Evolutionary conservation across 1,139 yeast genomes (phyloP).

Genomic region (Saccharomyces pastorianus): DNA sequence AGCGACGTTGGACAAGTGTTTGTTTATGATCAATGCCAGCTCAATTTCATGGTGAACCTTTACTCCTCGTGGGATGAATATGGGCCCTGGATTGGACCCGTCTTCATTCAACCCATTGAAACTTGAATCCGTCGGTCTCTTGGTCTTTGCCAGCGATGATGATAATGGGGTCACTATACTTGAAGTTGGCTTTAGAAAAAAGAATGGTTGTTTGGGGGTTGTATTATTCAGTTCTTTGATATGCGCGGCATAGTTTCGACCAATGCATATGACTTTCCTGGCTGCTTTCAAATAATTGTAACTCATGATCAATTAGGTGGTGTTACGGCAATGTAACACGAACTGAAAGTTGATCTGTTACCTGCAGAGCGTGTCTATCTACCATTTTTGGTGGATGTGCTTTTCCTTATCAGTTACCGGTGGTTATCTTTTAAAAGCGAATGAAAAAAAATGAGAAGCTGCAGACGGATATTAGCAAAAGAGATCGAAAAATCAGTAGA

Average conservation of each 20-base stretch:
- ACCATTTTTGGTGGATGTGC: background rate
- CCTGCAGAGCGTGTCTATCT: too few species aligned
- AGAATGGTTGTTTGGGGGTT: conserved; percentile 78
- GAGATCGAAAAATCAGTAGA: background rate
- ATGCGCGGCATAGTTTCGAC: conserved; percentile 93
- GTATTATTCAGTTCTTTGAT: conserved; percentile 79
- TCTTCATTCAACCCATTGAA: conserved; percentile 22
- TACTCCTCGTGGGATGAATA: conserved; percentile 74
- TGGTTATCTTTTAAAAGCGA: background rate
- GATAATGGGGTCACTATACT: conserved; percentile 41
- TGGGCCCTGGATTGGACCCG: conserved; percentile 51
- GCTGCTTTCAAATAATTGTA: conserved; percentile 56
- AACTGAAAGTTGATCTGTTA: too few species aligned
- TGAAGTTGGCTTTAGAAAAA: conserved; percentile 79
- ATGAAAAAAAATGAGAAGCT: background rate
- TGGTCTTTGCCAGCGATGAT: conserved; percentile 3
- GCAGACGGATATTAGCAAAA: background rate
- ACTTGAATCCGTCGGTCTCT: conserved; percentile 8
- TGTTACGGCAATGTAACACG: too few species aligned
- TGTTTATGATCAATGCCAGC: conserved; percentile 68
- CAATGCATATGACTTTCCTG: conserved; percentile 83
- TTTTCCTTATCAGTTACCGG: background rate
- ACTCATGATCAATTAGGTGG: conserved; percentile 24
- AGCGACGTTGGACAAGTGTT: conserved; percentile 50
- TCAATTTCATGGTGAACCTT: conserved; percentile 90